These are phyloP conservation scores for Auriscalpium microsporum DNA, from an alignment of 768 basidiomycete species.

Conservation along the genomic window DNA sequence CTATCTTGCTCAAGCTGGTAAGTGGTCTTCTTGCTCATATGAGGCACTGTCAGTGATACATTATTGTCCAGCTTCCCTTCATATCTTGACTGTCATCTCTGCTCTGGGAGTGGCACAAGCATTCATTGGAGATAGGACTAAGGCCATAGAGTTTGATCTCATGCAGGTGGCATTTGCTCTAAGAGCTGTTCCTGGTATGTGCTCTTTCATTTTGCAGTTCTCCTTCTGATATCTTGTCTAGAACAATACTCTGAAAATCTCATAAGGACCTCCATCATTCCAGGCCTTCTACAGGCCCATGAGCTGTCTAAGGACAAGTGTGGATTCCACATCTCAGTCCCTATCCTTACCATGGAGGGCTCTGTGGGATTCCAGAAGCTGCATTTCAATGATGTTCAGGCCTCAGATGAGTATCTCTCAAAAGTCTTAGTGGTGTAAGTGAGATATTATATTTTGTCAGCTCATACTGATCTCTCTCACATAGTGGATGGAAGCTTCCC, in stretches of 20 bases:
- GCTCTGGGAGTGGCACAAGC: not conserved
- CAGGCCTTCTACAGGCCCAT: not conserved
- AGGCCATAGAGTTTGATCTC: not conserved
- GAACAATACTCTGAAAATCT: not conserved
- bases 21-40: not conserved
- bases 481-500: not conserved
- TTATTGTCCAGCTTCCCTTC: not conserved
- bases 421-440: not conserved
- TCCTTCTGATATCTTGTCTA: not conserved
- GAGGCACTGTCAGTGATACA: not conserved
- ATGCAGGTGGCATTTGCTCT: not conserved
- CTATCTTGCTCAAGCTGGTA: not conserved
- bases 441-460: not conserved
- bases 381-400: not conserved
- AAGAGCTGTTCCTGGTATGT: not conserved
- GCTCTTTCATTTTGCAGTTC: not conserved
- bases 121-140: not conserved
- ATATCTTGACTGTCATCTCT: not conserved
- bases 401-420: not conserved
- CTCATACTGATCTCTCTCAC: not conserved
- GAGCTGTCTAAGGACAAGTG: not conserved
- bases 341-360: not conserved
- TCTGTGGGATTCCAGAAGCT: not conserved
- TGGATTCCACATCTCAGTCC: not conserved
- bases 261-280: not conserved